Evolutionary conservation across 1,139 yeast genomes (phyloP).

Genomic region (Scheffersomyces cryptocercus): DNA sequence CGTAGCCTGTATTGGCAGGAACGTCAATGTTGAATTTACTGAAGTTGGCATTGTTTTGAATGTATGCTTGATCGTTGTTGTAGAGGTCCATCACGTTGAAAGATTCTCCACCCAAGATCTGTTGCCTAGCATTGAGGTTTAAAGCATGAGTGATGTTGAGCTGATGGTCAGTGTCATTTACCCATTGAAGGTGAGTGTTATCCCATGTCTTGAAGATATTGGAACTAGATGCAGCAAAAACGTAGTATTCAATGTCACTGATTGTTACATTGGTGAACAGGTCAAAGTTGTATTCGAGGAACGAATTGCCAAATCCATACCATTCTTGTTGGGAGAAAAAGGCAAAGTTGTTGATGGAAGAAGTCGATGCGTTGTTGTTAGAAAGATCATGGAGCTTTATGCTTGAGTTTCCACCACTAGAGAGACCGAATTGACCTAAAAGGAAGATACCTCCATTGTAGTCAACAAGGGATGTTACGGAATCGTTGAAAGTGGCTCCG

Average conservation of each 20-base stretch:
- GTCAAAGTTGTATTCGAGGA: constrained; percentile 21
- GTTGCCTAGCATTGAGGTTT: constrained; percentile 22
- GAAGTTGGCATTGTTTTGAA: constrained; percentile 22
- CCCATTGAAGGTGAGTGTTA: constrained; percentile 32
- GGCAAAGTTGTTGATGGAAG: constrained; percentile 38
- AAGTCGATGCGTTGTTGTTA: constrained; percentile 25
- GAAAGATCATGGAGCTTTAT: constrained; percentile 30
- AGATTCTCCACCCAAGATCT: constrained; percentile 40
- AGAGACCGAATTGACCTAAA: constrained; percentile 36
- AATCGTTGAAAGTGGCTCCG: constrained; percentile 34
- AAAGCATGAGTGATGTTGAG: constrained; percentile 39
- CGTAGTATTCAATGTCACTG: constrained; percentile 35
- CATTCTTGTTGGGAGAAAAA: constrained; percentile 25
- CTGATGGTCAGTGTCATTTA: constrained; percentile 29
- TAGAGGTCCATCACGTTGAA: constrained; percentile 40
- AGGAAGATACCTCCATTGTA: constrained; percentile 24
- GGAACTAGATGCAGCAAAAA: constrained; percentile 31
- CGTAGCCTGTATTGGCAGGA: constrained; percentile 28
- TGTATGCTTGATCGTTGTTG: constrained; percentile 31
- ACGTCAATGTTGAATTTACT: constrained; percentile 25
- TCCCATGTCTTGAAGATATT: constrained; percentile 41
- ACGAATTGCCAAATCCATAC: constrained; percentile 44
- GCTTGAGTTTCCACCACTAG: constrained; percentile 17
- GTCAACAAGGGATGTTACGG: constrained; percentile 25
- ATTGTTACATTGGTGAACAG: constrained; percentile 39